Evolutionary conservation across 116 monocot genomes (phyloP).

Genomic region (Zostera marina): DNA sequence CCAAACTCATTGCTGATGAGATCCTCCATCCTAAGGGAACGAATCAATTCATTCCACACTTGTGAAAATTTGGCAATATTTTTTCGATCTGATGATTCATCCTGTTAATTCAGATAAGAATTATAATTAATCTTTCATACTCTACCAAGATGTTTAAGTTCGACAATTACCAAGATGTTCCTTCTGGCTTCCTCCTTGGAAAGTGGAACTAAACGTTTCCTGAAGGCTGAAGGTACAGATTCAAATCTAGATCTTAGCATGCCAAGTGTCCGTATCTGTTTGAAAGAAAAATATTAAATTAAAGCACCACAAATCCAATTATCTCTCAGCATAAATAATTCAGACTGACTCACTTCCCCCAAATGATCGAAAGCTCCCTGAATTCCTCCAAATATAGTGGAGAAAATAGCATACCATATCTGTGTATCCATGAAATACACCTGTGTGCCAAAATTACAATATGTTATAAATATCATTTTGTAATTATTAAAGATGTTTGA

Average conservation of each 20-base stretch:
- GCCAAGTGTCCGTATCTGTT: constrained; percentile 86
- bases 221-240: constrained; percentile 62
- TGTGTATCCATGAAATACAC: constrained; percentile 99
- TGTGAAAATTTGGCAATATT: constrained; percentile 69
- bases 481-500: not conserved
- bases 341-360: constrained; percentile 55
- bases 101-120: constrained; percentile 25
- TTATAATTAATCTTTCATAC: not conserved
- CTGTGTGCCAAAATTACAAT: constrained; percentile 15
- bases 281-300: constrained; percentile 1
- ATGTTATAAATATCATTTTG: constrained; percentile 1
- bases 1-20: constrained; percentile 63
- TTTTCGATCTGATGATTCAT: constrained; percentile 29
- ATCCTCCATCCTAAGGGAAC: constrained; percentile 67
- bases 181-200: constrained; percentile 15
- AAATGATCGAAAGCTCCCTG: constrained; percentile 89
- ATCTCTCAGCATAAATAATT: not conserved
- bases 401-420: constrained; percentile 99
- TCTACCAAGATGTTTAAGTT: too few relatives aligned
- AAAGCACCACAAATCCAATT: not conserved
- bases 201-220: constrained; percentile 42
- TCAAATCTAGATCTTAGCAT: constrained; percentile 96
- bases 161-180: constrained; percentile 4
- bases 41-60: constrained; percentile 88
- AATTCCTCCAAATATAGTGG: constrained; percentile 83